These are phyloP conservation scores for Starmerella apis DNA, from an alignment of 805 yeast genomes.

Conservation along the genomic window DNA sequence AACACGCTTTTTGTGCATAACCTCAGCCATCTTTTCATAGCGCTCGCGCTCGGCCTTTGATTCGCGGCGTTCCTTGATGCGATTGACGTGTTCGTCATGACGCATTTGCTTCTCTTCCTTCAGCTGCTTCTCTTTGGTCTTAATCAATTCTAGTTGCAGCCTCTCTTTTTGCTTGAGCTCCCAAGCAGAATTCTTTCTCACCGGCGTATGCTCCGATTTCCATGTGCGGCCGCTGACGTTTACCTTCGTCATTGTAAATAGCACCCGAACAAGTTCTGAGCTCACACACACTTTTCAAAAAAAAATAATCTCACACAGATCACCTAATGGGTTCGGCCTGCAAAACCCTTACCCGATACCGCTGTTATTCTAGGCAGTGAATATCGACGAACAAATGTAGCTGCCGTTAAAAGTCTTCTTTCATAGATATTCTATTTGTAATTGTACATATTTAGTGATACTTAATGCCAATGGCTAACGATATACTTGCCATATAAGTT, in stretches of 20 bases:
- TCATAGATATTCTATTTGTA: too few relatives aligned
- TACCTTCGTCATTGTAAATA: conserved; percentile 20
- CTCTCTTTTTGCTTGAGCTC: conserved; percentile 56
- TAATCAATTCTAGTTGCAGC: conserved; percentile 53
- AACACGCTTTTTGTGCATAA: conserved; percentile 85
- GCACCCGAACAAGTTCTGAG: not conserved
- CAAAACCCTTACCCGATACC: not conserved
- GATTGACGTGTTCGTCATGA: conserved; percentile 37
- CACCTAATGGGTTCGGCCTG: not conserved
- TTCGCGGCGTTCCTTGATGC: conserved; percentile 57
- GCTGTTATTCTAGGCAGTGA: not conserved
- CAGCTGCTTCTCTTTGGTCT: conserved; percentile 57
- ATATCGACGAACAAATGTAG: too few relatives aligned
- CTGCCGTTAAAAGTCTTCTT: too few relatives aligned
- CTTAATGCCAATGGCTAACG: too few relatives aligned
- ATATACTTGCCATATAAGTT: too few relatives aligned
- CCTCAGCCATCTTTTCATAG: conserved; percentile 66
- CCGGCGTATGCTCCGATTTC: conserved; percentile 32
- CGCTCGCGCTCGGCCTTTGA: conserved; percentile 83
- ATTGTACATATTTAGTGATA: too few relatives aligned
- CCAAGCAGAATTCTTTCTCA: conserved; percentile 43
- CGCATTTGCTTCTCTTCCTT: conserved; percentile 66
- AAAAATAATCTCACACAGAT: not conserved
- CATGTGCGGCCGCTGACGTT: conserved; percentile 33
- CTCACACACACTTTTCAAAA: not conserved